Base-by-base conservation (phyloP, 805 yeast species). In the Pichia paraexigua region DNA sequence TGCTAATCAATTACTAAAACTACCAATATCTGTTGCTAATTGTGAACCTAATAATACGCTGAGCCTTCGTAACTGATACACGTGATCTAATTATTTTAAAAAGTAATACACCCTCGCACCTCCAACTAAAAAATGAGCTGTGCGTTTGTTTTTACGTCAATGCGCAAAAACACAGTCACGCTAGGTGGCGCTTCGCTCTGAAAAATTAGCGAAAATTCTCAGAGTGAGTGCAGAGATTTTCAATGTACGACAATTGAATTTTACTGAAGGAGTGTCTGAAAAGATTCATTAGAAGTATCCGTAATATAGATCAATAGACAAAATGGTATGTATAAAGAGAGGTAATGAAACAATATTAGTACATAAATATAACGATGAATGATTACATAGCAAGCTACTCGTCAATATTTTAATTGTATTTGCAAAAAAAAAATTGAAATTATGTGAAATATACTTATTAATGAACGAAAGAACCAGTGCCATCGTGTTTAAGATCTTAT, bases 311-410 rank as follows among this genome's bases (percentile, higher is more conserved):
- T 52, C 53, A 52, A 44, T 41, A 51, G 35, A 47, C 52, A 51
- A 51, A 48, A 53, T 53, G 56, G 56, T 53, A 53, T 46, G 53
- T 50, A 46, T 17, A 13, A 15, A 7, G 3, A 35, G 20, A 17
- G 2, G 17, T 6, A 6, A 35, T 15, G 20, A 35, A 15, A n/a
- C 11, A 9, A 35, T 6, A 17, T 41, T 9, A 24, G 2, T 7
- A 12, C 2, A 24, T 41, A 5, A 11, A 8, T 7, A 8, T 41
- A n/a, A 24, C 24, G 30, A 41, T 24, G 20, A 41, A 9, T 17
- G 7, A 5, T 10, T 12, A 17, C n/a, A 17, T n/a, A 17, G 12
- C 4, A 10, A 30, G n/a, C 35, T n/a, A 17, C 7, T 17, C 5
- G 5, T 35, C n/a, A 35, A n/a, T n/a, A 2, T 4, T 20, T 35